phyloP scores from a whole-genome alignment of 768 basidiomycete species.

The Lanmaoa rubissima region DNA sequence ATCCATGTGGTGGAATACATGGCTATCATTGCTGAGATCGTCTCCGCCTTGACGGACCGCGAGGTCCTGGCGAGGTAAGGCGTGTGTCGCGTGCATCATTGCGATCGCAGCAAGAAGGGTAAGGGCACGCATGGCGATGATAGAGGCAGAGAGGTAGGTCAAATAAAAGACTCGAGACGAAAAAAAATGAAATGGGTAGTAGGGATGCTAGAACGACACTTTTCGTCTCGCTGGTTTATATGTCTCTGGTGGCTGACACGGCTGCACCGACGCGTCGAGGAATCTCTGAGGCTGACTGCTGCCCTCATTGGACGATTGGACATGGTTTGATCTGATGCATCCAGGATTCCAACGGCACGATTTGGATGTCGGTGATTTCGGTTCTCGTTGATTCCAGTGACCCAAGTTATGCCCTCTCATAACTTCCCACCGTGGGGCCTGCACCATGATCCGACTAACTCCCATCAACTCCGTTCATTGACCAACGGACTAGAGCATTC shows the following conservation, averaged over 20 bases:
- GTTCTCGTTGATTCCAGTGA: background rate
- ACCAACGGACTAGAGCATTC: background rate
- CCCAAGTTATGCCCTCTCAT: background rate
- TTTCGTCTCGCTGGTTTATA: slow-evolving; percentile 15
- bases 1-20: slow-evolving; percentile 31
- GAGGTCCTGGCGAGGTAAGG: slow-evolving; percentile 27
- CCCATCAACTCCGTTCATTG: background rate
- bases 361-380: background rate
- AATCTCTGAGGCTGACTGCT: slow-evolving; percentile 19
- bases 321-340: background rate
- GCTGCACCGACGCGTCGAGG: background rate
- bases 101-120: slow-evolving; percentile 27
- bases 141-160: slow-evolving; percentile 8
- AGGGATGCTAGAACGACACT: background rate
- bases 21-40: slow-evolving; percentile 20
- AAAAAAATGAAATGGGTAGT: background rate
- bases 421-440: background rate
- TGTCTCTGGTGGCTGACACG: slow-evolving; percentile 23
- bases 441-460: background rate
- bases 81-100: slow-evolving; percentile 17
- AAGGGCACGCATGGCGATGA: slow-evolving; percentile 29
- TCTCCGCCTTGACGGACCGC: slow-evolving; percentile 10
- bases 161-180: slow-evolving; percentile 4
- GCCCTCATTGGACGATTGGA: background rate
- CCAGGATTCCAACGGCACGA: background rate